These are phyloP conservation scores for Ophiostoma ips DNA, from an alignment of 2,329 filamentous ascomycete species.

Conservation along the genomic window DNA sequence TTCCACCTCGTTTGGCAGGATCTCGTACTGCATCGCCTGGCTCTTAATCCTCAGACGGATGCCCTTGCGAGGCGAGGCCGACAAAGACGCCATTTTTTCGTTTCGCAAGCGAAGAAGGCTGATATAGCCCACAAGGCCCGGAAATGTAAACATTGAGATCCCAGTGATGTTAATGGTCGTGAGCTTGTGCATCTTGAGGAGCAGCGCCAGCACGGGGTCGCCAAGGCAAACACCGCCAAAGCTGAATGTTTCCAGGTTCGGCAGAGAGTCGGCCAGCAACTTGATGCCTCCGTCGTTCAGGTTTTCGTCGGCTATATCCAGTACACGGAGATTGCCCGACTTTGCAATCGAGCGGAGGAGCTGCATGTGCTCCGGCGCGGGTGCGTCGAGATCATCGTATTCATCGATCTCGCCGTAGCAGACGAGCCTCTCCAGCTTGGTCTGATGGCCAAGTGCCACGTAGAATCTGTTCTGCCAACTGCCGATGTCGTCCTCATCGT, in stretches of 20 bases:
- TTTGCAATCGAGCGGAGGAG: conserved; percentile 30
- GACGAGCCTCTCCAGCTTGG: conserved; percentile 24
- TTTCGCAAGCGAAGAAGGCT: too few species aligned
- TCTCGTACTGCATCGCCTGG: conserved; percentile 19
- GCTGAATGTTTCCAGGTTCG: conserved; percentile 38
- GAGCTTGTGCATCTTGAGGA: conserved; percentile 29
- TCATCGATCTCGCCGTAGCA: conserved; percentile 8
- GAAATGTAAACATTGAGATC: conserved; percentile 41
- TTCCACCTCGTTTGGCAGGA: conserved; percentile 17
- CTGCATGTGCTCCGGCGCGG: conserved; percentile 11
- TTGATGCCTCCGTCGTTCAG: conserved; percentile 36
- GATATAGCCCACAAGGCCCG: too few species aligned
- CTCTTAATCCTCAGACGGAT: conserved; percentile 22
- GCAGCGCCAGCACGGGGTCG: conserved; percentile 25
- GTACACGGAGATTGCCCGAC: conserved; percentile 35
- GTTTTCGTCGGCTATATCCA: conserved; percentile 37
- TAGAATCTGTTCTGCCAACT: conserved; percentile 39
- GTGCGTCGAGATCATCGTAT: too few species aligned
- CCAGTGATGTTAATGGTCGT: conserved; percentile 39
- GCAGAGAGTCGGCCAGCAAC: conserved; percentile 29
- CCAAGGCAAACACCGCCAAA: conserved; percentile 42
- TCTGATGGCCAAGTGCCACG: conserved; percentile 35
- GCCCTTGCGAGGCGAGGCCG: conserved; percentile 9
- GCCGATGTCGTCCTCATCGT: too few species aligned
- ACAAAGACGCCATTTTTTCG: not conserved